Evolutionary conservation across 306 rosid species (phyloP).

Genomic region (Pachyrhizus erosus): DNA sequence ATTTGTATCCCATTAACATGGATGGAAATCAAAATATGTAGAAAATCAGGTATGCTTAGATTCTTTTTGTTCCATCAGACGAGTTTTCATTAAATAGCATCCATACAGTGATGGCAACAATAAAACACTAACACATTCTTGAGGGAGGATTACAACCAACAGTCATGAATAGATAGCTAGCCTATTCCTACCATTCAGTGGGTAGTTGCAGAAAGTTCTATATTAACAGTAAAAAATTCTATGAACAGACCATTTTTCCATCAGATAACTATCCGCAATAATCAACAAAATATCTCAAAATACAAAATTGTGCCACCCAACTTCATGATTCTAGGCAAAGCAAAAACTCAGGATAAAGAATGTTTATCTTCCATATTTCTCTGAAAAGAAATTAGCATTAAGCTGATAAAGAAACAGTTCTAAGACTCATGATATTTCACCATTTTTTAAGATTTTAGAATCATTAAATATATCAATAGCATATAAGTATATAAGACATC

Average conservation of each 20-base stretch:
- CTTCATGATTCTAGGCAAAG: conserved; percentile 15
- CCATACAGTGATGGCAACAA: neutral
- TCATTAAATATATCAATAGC: neutral
- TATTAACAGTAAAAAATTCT: neutral
- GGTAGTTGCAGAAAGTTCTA: neutral
- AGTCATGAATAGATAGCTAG: conserved; percentile 7
- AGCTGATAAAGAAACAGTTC: conserved; percentile 25
- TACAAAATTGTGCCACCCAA: neutral
- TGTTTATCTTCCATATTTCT: neutral
- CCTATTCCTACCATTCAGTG: neutral
- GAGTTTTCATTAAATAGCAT: neutral
- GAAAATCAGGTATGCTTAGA: conserved; percentile 1
- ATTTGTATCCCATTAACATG: conserved; percentile 5
- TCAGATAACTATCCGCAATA: neutral
- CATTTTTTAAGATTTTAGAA: conserved; percentile 11
- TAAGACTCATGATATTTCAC: neutral
- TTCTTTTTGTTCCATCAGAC: neutral
- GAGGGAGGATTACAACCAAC: conserved; percentile 2
- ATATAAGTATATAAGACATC: neutral
- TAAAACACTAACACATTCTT: neutral
- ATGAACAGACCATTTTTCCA: neutral
- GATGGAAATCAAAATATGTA: neutral
- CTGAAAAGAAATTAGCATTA: neutral
- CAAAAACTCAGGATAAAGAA: neutral
- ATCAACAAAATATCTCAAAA: neutral